Conservation (phyloP, 1,284 basidiomycete genomes). For the Athelia sp. region DNA sequence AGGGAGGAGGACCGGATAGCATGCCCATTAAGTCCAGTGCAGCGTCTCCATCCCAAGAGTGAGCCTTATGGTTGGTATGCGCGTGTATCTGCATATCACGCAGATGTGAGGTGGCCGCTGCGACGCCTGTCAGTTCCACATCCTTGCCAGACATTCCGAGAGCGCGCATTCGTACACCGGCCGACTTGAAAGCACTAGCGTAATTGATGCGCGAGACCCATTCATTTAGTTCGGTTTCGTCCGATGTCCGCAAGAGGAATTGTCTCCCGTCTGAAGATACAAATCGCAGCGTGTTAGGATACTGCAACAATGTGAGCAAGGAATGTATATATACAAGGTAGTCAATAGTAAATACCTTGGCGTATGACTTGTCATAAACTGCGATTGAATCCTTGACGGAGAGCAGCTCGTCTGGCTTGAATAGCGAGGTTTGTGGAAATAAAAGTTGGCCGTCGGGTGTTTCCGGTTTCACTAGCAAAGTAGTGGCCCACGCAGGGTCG, state of each 20-base stretch:
- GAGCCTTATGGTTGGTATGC: slow-evolving; percentile 29
- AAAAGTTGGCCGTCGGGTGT: slow-evolving; percentile 33
- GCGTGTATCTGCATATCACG: slow-evolving; percentile 50
- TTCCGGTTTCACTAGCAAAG: slow-evolving; percentile 50
- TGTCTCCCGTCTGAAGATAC: slow-evolving; percentile 75
- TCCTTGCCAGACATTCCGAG: slow-evolving; percentile 64
- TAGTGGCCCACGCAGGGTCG: slow-evolving; percentile 67
- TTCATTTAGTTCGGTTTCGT: slow-evolving; percentile 78
- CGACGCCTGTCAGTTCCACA: slow-evolving; percentile 74
- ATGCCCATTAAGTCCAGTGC: slow-evolving; percentile 34
- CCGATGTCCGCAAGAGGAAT: slow-evolving; percentile 73
- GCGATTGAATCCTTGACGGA: slow-evolving; percentile 79
- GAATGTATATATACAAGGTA: slow-evolving; percentile 1
- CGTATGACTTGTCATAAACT: slow-evolving; percentile 74
- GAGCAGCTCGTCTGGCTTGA: slow-evolving; percentile 86
- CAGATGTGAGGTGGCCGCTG: slow-evolving; percentile 78
- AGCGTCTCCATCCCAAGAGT: slow-evolving; percentile 42
- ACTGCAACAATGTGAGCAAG: slow-evolving; percentile 30
- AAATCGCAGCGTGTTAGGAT: slow-evolving; percentile 76
- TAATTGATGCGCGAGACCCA: slow-evolving; percentile 97
- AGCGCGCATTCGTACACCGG: slow-evolving; percentile 81
- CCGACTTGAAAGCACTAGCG: slow-evolving; percentile 86
- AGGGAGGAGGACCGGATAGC: slow-evolving; percentile 21
- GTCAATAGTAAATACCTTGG: slow-evolving; percentile 51
- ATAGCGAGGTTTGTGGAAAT: slow-evolving; percentile 50